phyloP scores from a whole-genome alignment of 2,329 filamentous ascomycete species.

The Fusarium citri region DNA sequence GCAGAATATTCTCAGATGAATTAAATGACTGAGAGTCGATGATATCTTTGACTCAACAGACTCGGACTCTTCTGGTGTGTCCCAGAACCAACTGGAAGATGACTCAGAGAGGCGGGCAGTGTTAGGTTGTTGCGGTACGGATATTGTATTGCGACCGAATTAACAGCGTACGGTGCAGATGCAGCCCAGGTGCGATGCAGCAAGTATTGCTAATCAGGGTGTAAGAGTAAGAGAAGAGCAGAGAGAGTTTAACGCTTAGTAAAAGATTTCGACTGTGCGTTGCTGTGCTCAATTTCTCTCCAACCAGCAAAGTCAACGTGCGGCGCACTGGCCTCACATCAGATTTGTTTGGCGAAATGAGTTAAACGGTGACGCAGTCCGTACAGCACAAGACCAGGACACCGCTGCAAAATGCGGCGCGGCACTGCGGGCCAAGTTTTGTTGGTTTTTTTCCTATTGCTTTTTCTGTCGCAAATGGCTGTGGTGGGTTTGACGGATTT shows the following conservation, averaged over 20 bases:
- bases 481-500: neutral
- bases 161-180: neutral
- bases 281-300: constrained; percentile 30
- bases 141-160: constrained; percentile 8
- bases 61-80: neutral
- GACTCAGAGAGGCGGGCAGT: constrained; percentile 41
- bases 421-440: constrained; percentile 35
- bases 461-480: constrained; percentile 6
- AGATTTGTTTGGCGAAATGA: constrained; percentile 39
- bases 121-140: constrained; percentile 17
- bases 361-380: constrained; percentile 44
- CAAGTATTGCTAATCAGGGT: constrained; percentile 37
- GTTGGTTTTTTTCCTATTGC: constrained; percentile 33
- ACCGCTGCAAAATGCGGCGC: constrained; percentile 38
- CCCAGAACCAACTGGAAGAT: constrained; percentile 23
- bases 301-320: constrained; percentile 39
- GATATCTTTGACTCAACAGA: neutral
- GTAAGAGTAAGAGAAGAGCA: constrained; percentile 23
- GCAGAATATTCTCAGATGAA: neutral
- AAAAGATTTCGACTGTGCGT: constrained; percentile 26
- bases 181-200: neutral
- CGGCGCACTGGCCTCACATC: constrained; percentile 38
- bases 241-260: constrained; percentile 38
- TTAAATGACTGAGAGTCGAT: neutral
- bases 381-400: constrained; percentile 30